Percentiles rank a stretch among this genome's conserved stretches.
phyloP scores from a whole-genome alignment of 2,329 filamentous ascomycete genomes.

The Neospermospora avenae region DNA sequence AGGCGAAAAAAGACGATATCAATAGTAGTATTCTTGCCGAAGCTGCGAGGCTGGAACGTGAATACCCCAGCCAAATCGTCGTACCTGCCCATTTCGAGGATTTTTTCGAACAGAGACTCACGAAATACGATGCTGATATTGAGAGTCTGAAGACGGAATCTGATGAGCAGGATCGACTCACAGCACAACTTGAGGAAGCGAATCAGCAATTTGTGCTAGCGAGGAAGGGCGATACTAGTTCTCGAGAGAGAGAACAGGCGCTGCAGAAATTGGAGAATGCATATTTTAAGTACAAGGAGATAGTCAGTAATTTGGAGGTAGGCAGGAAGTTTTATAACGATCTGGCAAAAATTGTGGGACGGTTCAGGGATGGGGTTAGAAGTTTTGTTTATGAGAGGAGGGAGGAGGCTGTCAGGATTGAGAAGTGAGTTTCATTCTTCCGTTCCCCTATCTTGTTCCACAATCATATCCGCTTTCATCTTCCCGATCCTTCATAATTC shows the following conservation, averaged over 20 bases:
- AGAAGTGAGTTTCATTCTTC: constrained; percentile 52
- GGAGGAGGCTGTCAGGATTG: constrained; percentile 74
- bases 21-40: constrained; percentile 80
- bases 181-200: constrained; percentile 66
- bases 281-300: constrained; percentile 95
- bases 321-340: constrained; percentile 98
- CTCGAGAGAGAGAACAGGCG: constrained; percentile 76
- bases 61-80: constrained; percentile 79
- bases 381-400: constrained; percentile 78
- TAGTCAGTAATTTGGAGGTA: constrained; percentile 85
- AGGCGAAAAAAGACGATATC: constrained; percentile 83
- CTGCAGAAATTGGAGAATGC: constrained; percentile 86
- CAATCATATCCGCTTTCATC: too few species aligned
- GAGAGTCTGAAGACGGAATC: constrained; percentile 68
- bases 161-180: constrained; percentile 70
- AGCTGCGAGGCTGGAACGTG: constrained; percentile 78
- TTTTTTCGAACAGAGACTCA: constrained; percentile 80
- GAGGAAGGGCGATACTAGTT: constrained; percentile 56
- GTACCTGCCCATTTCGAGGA: constrained; percentile 88
- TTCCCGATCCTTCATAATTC: too few species aligned
- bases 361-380: constrained; percentile 77
- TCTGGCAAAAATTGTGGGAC: constrained; percentile 78
- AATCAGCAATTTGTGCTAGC: constrained; percentile 75
- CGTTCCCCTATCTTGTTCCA: too few species aligned
- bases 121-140: constrained; percentile 76